phyloP scores from a whole-genome alignment of 257 asterid genomes.

The Marsdenia floribunda region DNA sequence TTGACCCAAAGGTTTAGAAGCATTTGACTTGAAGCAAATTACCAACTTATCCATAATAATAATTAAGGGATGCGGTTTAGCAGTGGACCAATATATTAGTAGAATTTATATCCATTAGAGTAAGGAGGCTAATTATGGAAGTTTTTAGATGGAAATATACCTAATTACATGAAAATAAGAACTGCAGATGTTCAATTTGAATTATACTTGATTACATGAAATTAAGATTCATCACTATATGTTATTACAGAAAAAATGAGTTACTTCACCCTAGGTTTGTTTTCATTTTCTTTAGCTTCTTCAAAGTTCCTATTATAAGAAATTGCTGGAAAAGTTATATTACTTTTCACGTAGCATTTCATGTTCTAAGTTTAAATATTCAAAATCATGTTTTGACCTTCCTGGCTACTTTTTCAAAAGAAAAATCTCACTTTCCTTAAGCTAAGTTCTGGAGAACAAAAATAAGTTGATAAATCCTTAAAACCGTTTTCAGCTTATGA shows the following conservation, averaged over 20 bases:
- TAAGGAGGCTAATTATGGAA: not conserved
- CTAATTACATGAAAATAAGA: not conserved
- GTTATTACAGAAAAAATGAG: not conserved
- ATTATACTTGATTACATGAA: too few species aligned
- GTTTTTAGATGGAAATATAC: not conserved
- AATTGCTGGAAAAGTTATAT: not conserved
- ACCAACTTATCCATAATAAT: not conserved
- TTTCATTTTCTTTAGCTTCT: conserved; percentile 3
- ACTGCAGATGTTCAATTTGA: not conserved
- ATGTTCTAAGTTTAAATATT: not conserved
- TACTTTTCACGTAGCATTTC: not conserved
- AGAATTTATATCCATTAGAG: not conserved
- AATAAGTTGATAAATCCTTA: not conserved
- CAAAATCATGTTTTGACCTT: not conserved
- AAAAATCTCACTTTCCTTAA: not conserved
- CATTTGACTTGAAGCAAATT: not conserved
- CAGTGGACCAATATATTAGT: not conserved
- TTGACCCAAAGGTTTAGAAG: not conserved
- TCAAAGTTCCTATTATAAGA: not conserved
- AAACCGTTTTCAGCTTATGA: not conserved
- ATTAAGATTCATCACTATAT: not conserved
- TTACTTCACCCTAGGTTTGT: not conserved
- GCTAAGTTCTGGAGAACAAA: not conserved
- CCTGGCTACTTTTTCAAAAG: not conserved
- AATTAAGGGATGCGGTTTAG: not conserved